Evolutionary conservation across 768 basidiomycete genomes (phyloP), one percentile per base, ranked within the genome.

Genomic region (Clathrus columnatus): DNA sequence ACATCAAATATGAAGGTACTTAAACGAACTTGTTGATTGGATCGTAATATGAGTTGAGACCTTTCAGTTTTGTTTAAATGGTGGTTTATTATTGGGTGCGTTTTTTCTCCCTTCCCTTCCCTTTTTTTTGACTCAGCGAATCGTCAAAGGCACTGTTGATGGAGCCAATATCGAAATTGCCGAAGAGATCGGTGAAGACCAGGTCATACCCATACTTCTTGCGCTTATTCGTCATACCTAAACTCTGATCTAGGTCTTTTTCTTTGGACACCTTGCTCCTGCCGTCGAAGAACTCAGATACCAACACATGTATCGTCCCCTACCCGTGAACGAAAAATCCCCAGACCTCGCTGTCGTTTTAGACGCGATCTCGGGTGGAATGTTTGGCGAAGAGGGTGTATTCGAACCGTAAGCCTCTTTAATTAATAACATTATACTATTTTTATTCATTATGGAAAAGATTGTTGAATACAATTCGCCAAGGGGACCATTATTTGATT

Each of bases 121-220:
- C 1, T 32, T n/a, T 14, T n/a, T n/a, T 58, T 48, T 64, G 48
- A 50, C 14, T n/a, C n/a, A n/a, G n/a, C n/a, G 17, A 30, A 21
- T 6, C 49, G 17, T 5, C n/a, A n/a, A 28, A 55, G 54, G 56
- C 6, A 68, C 64, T 2, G 64, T 68, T 72, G 91, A 99, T 70
- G 95, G 95, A 53, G 95, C 95, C 18, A 94, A 91, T 64, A 91
- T 92, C 57, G 94, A 97, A 73, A 97, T 98, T 61, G 93, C 91
- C 4, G 91, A 97, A 64, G 93, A 96, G 67, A 85, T 92, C 47
- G 95, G 94, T 27, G 90, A 92, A 65, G 83, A 79, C 63, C 91
- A 95, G 67, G 91, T 93, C 63, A 92, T 89, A 88, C 68, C 76
- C 83, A 87, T 67, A 30, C 56, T 60, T 48, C 56, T 57, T 57